A percentile compares a stretch with the other conserved stretches of the same genome.
These are phyloP conservation scores for Akanthomyces uredinophilus DNA, from an alignment of 2,329 filamentous ascomycete genomes.

Conservation along the genomic window DNA sequence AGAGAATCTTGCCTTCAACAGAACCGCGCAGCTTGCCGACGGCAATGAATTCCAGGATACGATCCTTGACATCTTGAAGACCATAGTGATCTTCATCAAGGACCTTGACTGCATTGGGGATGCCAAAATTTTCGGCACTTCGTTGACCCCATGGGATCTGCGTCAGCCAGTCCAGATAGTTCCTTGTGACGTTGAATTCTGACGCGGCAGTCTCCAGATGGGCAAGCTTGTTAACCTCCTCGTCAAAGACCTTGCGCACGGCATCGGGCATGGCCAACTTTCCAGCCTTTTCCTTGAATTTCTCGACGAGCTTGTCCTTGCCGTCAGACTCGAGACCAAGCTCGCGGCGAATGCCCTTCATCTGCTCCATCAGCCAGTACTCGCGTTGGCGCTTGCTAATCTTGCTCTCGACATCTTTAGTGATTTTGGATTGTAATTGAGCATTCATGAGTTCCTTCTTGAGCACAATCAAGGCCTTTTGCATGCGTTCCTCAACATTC, in stretches of 20 bases:
- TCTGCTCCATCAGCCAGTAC: slow-evolving; percentile 99
- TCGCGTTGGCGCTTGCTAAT: slow-evolving; percentile 96
- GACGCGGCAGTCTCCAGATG: slow-evolving; percentile 93
- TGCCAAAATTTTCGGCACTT: slow-evolving; percentile 94
- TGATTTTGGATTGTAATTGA: slow-evolving; percentile 93
- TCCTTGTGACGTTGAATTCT: slow-evolving; percentile 96
- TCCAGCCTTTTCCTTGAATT: slow-evolving; percentile 90
- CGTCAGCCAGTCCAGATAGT: slow-evolving; percentile 97
- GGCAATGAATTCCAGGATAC: slow-evolving; percentile 96
- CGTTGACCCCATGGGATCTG: slow-evolving; percentile 96
- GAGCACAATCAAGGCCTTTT: slow-evolving; percentile 84
- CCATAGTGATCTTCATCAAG: slow-evolving; percentile 96
- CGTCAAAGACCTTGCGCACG: slow-evolving; percentile 96
- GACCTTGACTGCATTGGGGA: slow-evolving; percentile 83
- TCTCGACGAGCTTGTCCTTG: slow-evolving; percentile 96
- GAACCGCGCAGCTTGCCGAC: slow-evolving; percentile 95
- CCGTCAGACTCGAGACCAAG: slow-evolving; percentile 95
- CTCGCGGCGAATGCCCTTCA: slow-evolving; percentile 96
- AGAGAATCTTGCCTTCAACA: slow-evolving; percentile 96
- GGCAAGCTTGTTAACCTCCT: slow-evolving; percentile 94
- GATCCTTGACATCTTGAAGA: slow-evolving; percentile 95
- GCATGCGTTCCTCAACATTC: slow-evolving; percentile 86
- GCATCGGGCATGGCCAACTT: slow-evolving; percentile 96
- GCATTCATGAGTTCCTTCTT: slow-evolving; percentile 99
- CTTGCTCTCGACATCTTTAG: slow-evolving; percentile 94